A percentile compares a stretch with the other conserved stretches of the same genome.
These are phyloP conservation scores for Colletotrichum chlorophyti DNA, from an alignment of 2,329 filamentous ascomycete genomes.

Conservation along the genomic window DNA sequence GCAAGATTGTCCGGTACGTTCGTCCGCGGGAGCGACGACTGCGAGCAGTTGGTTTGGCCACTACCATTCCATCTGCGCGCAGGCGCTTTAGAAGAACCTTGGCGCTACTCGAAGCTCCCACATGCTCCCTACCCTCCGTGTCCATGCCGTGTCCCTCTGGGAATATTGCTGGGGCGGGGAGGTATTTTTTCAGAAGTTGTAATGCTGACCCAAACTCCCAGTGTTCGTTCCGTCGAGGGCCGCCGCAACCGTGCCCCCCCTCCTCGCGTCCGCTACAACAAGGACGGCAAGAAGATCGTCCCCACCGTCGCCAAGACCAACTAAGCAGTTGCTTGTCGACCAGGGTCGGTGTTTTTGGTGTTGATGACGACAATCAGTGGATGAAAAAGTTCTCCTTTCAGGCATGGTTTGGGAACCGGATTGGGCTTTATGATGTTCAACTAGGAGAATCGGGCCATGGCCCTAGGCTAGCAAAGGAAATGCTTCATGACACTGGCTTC, in stretches of 20 bases:
- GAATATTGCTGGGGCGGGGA: neutral
- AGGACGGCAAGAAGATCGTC: constrained; percentile 99
- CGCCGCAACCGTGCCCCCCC: constrained; percentile 99
- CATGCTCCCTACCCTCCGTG: neutral
- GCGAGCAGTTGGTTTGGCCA: constrained; percentile 37
- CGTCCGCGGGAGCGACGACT: constrained; percentile 67
- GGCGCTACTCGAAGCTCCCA: constrained; percentile 50
- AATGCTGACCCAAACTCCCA: constrained; percentile 56
- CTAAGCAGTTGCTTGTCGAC: neutral
- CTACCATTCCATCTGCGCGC: constrained; percentile 39
- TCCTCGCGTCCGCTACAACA: constrained; percentile 98
- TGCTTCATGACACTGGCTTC: constrained; percentile 26
- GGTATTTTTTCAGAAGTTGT: constrained; percentile 12
- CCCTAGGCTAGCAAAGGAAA: constrained; percentile 29
- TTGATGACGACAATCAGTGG: constrained; percentile 21
- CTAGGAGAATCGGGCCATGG: constrained; percentile 26
- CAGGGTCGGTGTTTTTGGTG: neutral
- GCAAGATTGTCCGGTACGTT: constrained; percentile 99
- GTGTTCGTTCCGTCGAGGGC: constrained; percentile 95
- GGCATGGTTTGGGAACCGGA: constrained; percentile 29
- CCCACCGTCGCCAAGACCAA: constrained; percentile 75
- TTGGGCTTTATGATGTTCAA: constrained; percentile 25
- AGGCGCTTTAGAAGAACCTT: constrained; percentile 67
- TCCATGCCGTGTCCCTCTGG: neutral
- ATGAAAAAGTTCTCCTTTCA: constrained; percentile 29